Evolutionary conservation across 2,329 filamentous ascomycete species (phyloP).

Genomic region (Aspergillus sp.): DNA sequence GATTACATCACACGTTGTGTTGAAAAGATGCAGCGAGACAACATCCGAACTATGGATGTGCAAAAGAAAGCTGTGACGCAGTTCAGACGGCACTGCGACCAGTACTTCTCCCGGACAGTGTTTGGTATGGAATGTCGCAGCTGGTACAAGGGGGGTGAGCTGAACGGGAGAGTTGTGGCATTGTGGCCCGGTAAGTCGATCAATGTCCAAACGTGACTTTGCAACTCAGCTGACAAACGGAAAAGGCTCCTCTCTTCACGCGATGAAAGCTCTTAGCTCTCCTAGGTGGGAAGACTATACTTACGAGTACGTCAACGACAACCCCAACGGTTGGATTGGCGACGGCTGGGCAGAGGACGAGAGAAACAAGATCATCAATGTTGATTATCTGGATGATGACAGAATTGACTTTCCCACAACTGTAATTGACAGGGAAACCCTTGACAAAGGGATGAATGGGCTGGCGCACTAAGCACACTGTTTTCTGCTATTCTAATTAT

Average conservation of each 20-base stretch:
- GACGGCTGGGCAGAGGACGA: conserved; percentile 38
- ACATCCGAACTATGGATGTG: conserved; percentile 31
- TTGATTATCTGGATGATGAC: conserved; percentile 39
- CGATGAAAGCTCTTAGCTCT: conserved; percentile 33
- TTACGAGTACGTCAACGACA: conserved; percentile 37
- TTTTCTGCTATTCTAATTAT: background rate
- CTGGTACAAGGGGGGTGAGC: conserved; percentile 39
- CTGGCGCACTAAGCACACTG: background rate
- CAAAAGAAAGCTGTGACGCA: conserved; percentile 26
- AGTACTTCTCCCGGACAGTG: conserved; percentile 36
- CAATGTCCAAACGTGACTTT: background rate
- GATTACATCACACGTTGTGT: conserved; percentile 37
- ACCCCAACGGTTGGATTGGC: conserved; percentile 33
- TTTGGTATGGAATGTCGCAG: conserved; percentile 37
- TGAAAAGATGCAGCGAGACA: conserved; percentile 37
- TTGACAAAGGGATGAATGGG: background rate
- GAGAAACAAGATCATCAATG: conserved; percentile 30
- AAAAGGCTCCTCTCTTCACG: conserved; percentile 37
- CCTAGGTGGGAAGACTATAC: conserved; percentile 42
- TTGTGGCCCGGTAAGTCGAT: conserved; percentile 35
- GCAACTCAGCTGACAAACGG: background rate
- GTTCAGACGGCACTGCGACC: conserved; percentile 33
- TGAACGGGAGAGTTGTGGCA: conserved; percentile 31
- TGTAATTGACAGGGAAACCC: conserved; percentile 3
- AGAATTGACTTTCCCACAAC: conserved; percentile 32